Percentiles rank a stretch among this genome's conserved stretches.
These are phyloP conservation scores for Starmerella lactis-condensi DNA, from an alignment of 805 yeast species.

Conservation along the genomic window DNA sequence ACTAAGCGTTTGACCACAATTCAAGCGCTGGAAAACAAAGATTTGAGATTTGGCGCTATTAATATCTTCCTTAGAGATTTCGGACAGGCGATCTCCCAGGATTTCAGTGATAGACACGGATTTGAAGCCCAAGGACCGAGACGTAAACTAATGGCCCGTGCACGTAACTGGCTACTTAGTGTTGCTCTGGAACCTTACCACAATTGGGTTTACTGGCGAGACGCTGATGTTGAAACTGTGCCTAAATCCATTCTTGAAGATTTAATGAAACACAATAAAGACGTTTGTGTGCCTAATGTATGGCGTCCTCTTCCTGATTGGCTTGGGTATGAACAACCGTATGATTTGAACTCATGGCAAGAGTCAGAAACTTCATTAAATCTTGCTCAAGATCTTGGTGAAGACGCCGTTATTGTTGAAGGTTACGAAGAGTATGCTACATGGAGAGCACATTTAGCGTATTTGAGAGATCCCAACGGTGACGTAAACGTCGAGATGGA, in stretches of 20 bases:
- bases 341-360: slow-evolving; percentile 91
- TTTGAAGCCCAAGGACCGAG: slow-evolving; percentile 95
- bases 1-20: slow-evolving; percentile 41
- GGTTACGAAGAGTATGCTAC: slow-evolving; percentile 96
- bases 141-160: slow-evolving; percentile 87
- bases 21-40: slow-evolving; percentile 43
- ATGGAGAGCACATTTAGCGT: slow-evolving; percentile 94
- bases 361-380: slow-evolving; percentile 57
- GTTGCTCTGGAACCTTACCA: slow-evolving; percentile 86
- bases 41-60: slow-evolving; percentile 46
- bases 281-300: slow-evolving; percentile 89
- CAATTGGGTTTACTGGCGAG: slow-evolving; percentile 96
- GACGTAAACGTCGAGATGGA: slow-evolving; percentile 86
- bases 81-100: slow-evolving; percentile 87
- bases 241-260: slow-evolving; percentile 79
- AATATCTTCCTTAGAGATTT: slow-evolving; percentile 79
- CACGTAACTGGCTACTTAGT: slow-evolving; percentile 83
- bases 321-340: slow-evolving; percentile 79
- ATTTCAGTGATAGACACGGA: slow-evolving; percentile 87
- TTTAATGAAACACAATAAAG: slow-evolving; percentile 79
- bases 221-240: slow-evolving; percentile 89
- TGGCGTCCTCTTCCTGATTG: slow-evolving; percentile 95
- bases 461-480: slow-evolving; percentile 84
- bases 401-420: slow-evolving; percentile 91
- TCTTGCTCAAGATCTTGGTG: slow-evolving; percentile 40